phyloP scores from a whole-genome alignment of 2,329 filamentous ascomycete genomes.

The Beauveria varroae region DNA sequence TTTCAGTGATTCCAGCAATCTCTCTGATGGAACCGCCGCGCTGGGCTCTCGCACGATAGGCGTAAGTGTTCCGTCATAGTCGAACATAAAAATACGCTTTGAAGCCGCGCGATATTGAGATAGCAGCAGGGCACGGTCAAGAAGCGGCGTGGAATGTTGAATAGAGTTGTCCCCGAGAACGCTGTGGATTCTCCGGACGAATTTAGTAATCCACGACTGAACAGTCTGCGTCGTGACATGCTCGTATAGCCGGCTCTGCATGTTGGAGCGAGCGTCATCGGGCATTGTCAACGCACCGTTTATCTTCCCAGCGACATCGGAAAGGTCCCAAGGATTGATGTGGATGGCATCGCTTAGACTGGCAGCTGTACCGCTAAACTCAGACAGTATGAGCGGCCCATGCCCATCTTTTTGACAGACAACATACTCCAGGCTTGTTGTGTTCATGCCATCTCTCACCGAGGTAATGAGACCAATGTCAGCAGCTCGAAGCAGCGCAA shows the following conservation, averaged over 20 bases:
- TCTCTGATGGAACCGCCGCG: slow-evolving; percentile 79
- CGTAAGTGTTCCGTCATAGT: slow-evolving; percentile 95
- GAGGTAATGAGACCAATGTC: slow-evolving; percentile 94
- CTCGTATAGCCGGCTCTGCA: slow-evolving; percentile 69
- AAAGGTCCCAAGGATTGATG: slow-evolving; percentile 93
- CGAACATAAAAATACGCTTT: slow-evolving; percentile 92
- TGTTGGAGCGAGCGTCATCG: slow-evolving; percentile 52
- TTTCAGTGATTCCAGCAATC: slow-evolving; percentile 72
- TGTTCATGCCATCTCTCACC: slow-evolving; percentile 96
- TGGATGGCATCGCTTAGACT: slow-evolving; percentile 81
- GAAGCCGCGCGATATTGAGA: slow-evolving; percentile 65
- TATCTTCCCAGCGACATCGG: slow-evolving; percentile 76
- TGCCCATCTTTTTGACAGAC: slow-evolving; percentile 82
- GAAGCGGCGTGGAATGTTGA: slow-evolving; percentile 67
- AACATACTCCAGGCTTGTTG: slow-evolving; percentile 89
- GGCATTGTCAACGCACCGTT: slow-evolving; percentile 74
- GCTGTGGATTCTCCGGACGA: slow-evolving; percentile 69
- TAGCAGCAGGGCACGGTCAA: slow-evolving; percentile 68
- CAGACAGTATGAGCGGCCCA: slow-evolving; percentile 85
- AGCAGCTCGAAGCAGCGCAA: slow-evolving; percentile 81
- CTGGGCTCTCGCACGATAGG: slow-evolving; percentile 90
- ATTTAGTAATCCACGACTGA: slow-evolving; percentile 75
- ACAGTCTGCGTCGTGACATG: slow-evolving; percentile 84
- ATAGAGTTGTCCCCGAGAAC: slow-evolving; percentile 73
- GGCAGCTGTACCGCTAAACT: slow-evolving; percentile 91